Base-by-base conservation (phyloP, 768 basidiomycete species). In the Boletellus ananiceps region DNA sequence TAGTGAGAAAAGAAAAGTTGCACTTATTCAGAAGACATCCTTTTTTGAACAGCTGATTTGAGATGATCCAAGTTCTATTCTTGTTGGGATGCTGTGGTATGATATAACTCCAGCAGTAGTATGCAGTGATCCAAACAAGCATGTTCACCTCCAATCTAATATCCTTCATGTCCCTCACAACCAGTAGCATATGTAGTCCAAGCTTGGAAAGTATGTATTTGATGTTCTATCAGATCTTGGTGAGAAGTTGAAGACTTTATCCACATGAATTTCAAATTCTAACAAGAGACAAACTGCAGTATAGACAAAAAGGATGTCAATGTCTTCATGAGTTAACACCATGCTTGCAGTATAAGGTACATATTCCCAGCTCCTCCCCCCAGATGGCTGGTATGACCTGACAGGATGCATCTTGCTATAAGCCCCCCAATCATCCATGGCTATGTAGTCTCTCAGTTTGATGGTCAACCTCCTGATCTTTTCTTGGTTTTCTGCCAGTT, bases 61-160 rank as follows among this genome's bases (percentile, higher is more conserved):
- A 39, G 2, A 57, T 14, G 0, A 47, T 57, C 44, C 47, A 57
- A 5, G 44, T 15, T 1, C 9, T 31, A 18, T 54, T 44, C 8
- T 37, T 19, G 40, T 54, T 44, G 0, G 38, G 29, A 16, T 50
- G 52, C 12, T 48, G 40, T 3, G 37, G 49, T 0, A 29, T 45
- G 0, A 57, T 18, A 3, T 57, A 50, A 18, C 56, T 56, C 45
- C 54, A 57, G 14, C 54, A 52, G 8, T 56, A 47, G 25, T 31
- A 57, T 0, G 38, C 50, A 0, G 36, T 57, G 0, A 57, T 27
- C 14, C 50, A 45, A 15, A 41, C 19, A 2, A 52, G 41, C 0
- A 35, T 27, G 1, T 4, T 29, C 4, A 27, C 41, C 29, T 52
- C 38, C 31, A 2, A 16, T 2, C 38, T 40, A 2, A 54, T 16